Evolutionary conservation across 2,329 filamentous ascomycete genomes (phyloP).

Genomic region (Aspergillus melleus): DNA sequence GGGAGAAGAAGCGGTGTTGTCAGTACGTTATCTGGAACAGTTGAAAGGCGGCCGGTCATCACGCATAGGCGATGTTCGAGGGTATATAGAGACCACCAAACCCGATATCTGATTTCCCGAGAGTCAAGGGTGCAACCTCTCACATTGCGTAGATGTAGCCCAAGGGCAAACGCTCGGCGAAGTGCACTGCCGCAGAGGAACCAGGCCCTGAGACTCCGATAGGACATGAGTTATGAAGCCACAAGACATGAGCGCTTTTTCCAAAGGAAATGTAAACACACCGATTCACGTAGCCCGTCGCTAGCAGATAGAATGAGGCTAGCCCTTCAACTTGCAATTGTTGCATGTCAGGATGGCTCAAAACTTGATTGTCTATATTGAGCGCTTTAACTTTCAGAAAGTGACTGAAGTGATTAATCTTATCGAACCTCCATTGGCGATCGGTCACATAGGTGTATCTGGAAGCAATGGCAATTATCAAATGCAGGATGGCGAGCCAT

Average conservation of each 20-base stretch:
- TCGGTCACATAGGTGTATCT: conserved; percentile 41
- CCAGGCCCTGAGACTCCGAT: conserved; percentile 38
- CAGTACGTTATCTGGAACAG: conserved; percentile 42
- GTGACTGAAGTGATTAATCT: conserved; percentile 41
- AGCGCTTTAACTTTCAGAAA: conserved; percentile 43
- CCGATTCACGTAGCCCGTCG: conserved; percentile 45
- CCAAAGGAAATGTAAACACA: conserved; percentile 18
- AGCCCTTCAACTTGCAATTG: conserved; percentile 46
- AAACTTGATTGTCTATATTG: conserved; percentile 39
- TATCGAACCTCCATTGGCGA: conserved; percentile 34
- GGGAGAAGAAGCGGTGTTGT: conserved; percentile 45
- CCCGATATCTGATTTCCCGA: conserved; percentile 45
- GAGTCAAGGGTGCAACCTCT: conserved; percentile 39
- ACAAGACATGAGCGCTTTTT: not conserved
- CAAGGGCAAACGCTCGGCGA: conserved; percentile 42
- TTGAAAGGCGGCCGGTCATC: conserved; percentile 47
- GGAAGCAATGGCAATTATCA: conserved; percentile 46
- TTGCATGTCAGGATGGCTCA: conserved; percentile 44
- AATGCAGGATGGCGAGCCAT: conserved; percentile 47
- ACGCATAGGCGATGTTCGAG: conserved; percentile 44
- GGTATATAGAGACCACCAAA: conserved; percentile 48
- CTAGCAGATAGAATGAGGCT: conserved; percentile 43
- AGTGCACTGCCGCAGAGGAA: conserved; percentile 43
- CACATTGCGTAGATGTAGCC: conserved; percentile 44
- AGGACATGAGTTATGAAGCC: not conserved